Conservation (phyloP, 1,284 basidiomycete genomes). For the Trametes pubescens region DNA sequence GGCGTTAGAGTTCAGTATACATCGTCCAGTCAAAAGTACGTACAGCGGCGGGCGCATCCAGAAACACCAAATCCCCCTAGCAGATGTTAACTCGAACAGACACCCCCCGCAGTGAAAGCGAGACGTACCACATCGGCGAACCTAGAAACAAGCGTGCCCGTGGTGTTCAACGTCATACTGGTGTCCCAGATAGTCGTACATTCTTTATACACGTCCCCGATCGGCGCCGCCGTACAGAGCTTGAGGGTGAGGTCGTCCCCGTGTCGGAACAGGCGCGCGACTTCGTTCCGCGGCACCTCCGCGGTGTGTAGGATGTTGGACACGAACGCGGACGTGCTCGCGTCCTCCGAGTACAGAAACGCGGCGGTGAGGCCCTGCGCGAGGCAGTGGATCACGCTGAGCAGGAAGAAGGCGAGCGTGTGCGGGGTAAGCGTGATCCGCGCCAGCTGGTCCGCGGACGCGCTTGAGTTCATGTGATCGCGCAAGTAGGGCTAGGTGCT, state of each 20-base stretch:
- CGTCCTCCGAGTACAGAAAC: conserved; percentile 56
- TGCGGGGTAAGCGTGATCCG: conserved; percentile 46
- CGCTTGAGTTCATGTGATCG: not conserved
- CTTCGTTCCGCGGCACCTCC: conserved; percentile 47
- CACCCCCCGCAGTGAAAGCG: too few species aligned
- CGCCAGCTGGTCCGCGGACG: conserved; percentile 37
- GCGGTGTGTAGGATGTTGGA: conserved; percentile 49
- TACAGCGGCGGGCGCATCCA: not conserved
- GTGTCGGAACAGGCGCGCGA: conserved; percentile 50
- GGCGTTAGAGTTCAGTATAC: not conserved
- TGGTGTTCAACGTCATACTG: conserved; percentile 15
- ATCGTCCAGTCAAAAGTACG: not conserved
- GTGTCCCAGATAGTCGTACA: conserved; percentile 40
- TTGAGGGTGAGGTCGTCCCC: conserved; percentile 46
- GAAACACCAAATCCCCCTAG: not conserved
- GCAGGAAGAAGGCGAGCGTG: conserved; percentile 57
- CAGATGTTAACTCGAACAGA: not conserved
- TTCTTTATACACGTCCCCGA: conserved; percentile 31
- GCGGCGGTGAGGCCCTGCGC: conserved; percentile 54
- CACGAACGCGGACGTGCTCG: conserved; percentile 49
- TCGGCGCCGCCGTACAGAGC: conserved; percentile 58
- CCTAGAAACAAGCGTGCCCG: conserved; percentile 12
- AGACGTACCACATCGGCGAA: conserved; percentile 5
- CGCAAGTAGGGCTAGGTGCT: not conserved
- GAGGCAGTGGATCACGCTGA: conserved; percentile 45